These are phyloP conservation scores for Oryza coarctata DNA, from an alignment of 176 grass and related monocot genomes.

Conservation along the genomic window DNA sequence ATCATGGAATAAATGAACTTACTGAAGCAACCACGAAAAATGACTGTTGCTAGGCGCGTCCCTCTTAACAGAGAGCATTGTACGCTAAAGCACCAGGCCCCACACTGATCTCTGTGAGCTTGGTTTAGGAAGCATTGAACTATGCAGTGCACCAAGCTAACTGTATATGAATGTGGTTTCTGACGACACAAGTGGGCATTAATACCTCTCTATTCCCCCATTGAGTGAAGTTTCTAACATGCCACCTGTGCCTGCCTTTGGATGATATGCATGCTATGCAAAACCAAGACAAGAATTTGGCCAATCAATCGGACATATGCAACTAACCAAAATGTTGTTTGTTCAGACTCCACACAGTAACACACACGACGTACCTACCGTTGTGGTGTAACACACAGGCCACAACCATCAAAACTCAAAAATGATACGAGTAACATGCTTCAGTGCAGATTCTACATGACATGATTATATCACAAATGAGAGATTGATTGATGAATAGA, in stretches of 20 bases:
- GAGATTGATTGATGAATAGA: constrained; percentile 24
- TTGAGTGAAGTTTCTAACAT: not conserved
- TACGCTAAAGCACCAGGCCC: not conserved
- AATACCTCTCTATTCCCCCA: not conserved
- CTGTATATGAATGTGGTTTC: constrained; percentile 2
- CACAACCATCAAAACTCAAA: not conserved
- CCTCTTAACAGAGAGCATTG: constrained; percentile 26
- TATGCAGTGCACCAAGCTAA: constrained; percentile 2
- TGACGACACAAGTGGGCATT: not conserved
- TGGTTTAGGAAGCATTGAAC: not conserved
- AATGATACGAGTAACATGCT: not conserved
- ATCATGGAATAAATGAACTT: constrained; percentile 13
- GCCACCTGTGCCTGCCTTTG: not conserved
- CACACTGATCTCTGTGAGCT: not conserved
- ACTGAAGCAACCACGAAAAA: constrained; percentile 32
- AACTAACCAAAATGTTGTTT: not conserved
- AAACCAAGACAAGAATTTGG: not conserved
- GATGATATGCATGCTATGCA: not conserved
- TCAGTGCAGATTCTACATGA: constrained; percentile 33
- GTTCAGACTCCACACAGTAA: not conserved
- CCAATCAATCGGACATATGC: not conserved
- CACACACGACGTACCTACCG: not conserved
- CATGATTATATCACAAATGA: constrained; percentile 21
- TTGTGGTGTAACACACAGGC: not conserved
- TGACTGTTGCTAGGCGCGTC: constrained; percentile 25